A percentile compares a stretch with the other conserved stretches of the same genome.
Conservation (phyloP, 2,329 filamentous ascomycete genomes). For the Blumeriella jaapii region DNA sequence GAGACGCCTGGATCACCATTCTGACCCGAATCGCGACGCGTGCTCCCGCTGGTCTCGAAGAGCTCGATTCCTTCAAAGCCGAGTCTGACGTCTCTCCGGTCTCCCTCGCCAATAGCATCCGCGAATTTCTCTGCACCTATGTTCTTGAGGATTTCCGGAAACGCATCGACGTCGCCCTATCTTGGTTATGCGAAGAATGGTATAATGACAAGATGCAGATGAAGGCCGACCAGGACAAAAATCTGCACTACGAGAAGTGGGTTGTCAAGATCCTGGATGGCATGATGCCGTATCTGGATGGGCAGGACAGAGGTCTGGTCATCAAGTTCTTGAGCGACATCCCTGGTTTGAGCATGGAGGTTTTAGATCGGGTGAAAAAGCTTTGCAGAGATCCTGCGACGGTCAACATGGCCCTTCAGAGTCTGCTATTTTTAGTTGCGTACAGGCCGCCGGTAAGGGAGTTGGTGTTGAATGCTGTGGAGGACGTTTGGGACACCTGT, state of each 20-base stretch:
- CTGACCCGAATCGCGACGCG: slow-evolving; percentile 77
- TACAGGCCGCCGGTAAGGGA: slow-evolving; percentile 54
- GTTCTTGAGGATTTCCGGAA: slow-evolving; percentile 85
- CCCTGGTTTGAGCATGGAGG: slow-evolving; percentile 59
- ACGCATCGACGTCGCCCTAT: slow-evolving; percentile 80
- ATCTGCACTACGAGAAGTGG: slow-evolving; percentile 67
- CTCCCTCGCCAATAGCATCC: slow-evolving; percentile 56
- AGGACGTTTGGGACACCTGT: slow-evolving; percentile 58
- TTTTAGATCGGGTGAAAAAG: slow-evolving; percentile 61
- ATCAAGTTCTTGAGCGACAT: slow-evolving; percentile 89
- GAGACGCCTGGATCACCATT: slow-evolving; percentile 85
- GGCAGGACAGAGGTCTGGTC: slow-evolving; percentile 69
- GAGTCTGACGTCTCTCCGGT: slow-evolving; percentile 35
- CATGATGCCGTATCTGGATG: slow-evolving; percentile 82
- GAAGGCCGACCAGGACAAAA: slow-evolving; percentile 34
- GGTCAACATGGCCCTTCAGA: slow-evolving; percentile 51
- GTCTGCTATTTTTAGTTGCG: slow-evolving; percentile 54
- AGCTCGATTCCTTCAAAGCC: slow-evolving; percentile 39
- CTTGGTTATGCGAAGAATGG: slow-evolving; percentile 97
- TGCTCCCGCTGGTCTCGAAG: slow-evolving; percentile 59
- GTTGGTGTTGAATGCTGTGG: slow-evolving; percentile 51
- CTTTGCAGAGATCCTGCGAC: slow-evolving; percentile 56
- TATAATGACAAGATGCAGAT: slow-evolving; percentile 67
- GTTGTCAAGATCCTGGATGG: slow-evolving; percentile 74
- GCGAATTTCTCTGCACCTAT: slow-evolving; percentile 72